Evolutionary conservation across 1,284 basidiomycete genomes (phyloP).

Genomic region (Rugosomyces carneus): DNA sequence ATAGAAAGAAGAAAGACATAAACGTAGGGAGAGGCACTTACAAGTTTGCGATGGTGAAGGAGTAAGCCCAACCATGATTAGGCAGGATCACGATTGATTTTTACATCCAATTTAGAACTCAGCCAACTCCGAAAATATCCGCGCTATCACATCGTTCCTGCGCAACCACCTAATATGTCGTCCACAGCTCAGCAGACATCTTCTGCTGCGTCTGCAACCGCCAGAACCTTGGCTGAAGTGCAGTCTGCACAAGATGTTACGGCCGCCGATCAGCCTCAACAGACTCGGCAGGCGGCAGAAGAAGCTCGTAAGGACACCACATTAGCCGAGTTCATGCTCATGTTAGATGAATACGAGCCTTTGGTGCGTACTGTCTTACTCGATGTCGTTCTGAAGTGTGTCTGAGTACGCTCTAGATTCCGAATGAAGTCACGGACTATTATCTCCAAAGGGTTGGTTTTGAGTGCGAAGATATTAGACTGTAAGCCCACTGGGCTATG

Average conservation of each 20-base stretch:
- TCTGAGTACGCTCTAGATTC: slow-evolving; percentile 61
- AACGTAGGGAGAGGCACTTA: slow-evolving; percentile 18
- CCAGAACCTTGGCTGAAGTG: slow-evolving; percentile 15
- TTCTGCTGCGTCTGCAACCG: slow-evolving; percentile 24
- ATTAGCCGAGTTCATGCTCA: slow-evolving; percentile 89
- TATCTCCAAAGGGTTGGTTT: slow-evolving; percentile 96
- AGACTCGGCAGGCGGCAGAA: slow-evolving; percentile 62
- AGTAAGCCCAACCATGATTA: not conserved
- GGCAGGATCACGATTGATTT: too few species aligned
- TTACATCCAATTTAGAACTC: slow-evolving; percentile 21
- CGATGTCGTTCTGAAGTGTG: not conserved
- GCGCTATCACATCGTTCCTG: slow-evolving; percentile 11
- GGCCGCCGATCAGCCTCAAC: slow-evolving; percentile 29
- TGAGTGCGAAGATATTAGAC: slow-evolving; percentile 87
- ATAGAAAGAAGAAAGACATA: not conserved
- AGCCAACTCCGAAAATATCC: slow-evolving; percentile 23
- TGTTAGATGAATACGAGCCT: slow-evolving; percentile 96
- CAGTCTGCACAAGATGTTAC: slow-evolving; percentile 12
- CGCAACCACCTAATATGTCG: slow-evolving; percentile 24
- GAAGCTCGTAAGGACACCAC: slow-evolving; percentile 85
- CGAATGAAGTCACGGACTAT: slow-evolving; percentile 97
- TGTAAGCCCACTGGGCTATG: slow-evolving; percentile 50
- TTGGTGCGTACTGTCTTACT: slow-evolving; percentile 47
- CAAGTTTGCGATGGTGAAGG: slow-evolving; percentile 7
- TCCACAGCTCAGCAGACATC: slow-evolving; percentile 25